Conservation (phyloP, 23 red algal species). For the Pyropia yezoensis region DNA sequence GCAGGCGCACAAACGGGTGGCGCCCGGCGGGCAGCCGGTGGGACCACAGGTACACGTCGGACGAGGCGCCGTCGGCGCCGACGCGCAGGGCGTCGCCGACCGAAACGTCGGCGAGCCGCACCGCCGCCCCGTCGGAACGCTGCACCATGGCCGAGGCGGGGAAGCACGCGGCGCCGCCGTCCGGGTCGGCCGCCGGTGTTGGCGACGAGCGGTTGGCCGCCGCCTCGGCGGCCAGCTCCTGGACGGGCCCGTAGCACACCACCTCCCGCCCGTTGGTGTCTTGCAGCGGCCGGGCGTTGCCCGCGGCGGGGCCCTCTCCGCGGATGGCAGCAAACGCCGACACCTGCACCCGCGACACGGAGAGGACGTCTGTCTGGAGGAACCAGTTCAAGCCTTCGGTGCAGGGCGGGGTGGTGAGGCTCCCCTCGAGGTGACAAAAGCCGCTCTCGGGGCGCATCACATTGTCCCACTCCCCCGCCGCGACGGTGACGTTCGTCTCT, state of each 20-base stretch:
- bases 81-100: constrained; percentile 1
- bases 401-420: constrained; percentile 41
- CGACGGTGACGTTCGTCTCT: no score
- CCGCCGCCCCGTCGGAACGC: not conserved
- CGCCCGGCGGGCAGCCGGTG: not conserved
- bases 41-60: constrained; percentile 14
- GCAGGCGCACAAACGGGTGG: constrained; percentile 2
- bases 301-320: no score
- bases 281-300: no score
- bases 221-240: no score
- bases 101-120: constrained; percentile 21
- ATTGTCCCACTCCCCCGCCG: no score
- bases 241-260: no score
- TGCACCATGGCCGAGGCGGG: constrained; percentile 27
- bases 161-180: constrained; percentile 32
- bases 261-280: no score
- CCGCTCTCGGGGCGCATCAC: not conserved
- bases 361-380: constrained; percentile 1
- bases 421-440: constrained; percentile 21
- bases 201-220: no score
- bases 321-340: no score
- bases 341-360: no score
- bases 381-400: constrained; percentile 36
- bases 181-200: not conserved
- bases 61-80: not conserved